These are phyloP conservation scores for Phaeomoniella chlamydospora DNA, from an alignment of 2,329 filamentous ascomycete species.

Conservation along the genomic window DNA sequence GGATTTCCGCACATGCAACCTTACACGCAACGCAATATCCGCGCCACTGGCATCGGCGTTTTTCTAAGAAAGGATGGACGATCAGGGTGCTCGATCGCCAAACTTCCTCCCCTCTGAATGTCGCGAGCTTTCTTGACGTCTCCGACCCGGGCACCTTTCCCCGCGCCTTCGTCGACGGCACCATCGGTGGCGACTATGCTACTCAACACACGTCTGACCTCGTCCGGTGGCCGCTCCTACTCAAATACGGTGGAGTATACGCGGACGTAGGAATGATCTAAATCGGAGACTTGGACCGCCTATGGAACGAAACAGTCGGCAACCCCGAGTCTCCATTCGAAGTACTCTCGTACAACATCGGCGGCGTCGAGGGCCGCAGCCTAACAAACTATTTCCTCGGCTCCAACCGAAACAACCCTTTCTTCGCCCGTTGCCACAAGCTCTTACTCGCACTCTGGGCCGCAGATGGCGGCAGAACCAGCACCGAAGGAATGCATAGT, in stretches of 20 bases:
- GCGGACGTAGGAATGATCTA: conserved; percentile 42
- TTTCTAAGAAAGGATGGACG: conserved; percentile 35
- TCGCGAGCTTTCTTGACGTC: conserved; percentile 34
- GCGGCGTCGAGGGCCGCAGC: conserved; percentile 17
- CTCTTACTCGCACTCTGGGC: conserved; percentile 40
- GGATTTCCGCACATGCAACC: conserved; percentile 35
- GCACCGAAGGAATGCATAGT: conserved; percentile 36
- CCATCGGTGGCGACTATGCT: conserved; percentile 33
- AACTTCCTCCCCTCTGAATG: conserved; percentile 30
- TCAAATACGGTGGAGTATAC: conserved; percentile 43
- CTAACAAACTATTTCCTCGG: conserved; percentile 37
- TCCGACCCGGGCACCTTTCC: conserved; percentile 30
- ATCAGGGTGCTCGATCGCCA: conserved; percentile 36
- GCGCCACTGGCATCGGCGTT: conserved; percentile 40
- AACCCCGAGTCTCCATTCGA: conserved; percentile 32
- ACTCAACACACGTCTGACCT: conserved; percentile 44
- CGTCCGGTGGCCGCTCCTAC: conserved; percentile 41
- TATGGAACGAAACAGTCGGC: conserved; percentile 37
- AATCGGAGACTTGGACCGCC: conserved; percentile 39
- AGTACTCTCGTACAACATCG: conserved; percentile 31
- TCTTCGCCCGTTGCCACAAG: conserved; percentile 34
- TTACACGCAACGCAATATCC: conserved; percentile 38
- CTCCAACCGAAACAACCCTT: conserved; percentile 24
- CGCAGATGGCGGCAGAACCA: conserved; percentile 25
- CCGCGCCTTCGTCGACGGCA: conserved; percentile 33